Evolutionary conservation across 192 early-diverging fungal genomes (phyloP), one percentile per base, ranked within the genome.

Genomic region (Coemansia sp.): DNA sequence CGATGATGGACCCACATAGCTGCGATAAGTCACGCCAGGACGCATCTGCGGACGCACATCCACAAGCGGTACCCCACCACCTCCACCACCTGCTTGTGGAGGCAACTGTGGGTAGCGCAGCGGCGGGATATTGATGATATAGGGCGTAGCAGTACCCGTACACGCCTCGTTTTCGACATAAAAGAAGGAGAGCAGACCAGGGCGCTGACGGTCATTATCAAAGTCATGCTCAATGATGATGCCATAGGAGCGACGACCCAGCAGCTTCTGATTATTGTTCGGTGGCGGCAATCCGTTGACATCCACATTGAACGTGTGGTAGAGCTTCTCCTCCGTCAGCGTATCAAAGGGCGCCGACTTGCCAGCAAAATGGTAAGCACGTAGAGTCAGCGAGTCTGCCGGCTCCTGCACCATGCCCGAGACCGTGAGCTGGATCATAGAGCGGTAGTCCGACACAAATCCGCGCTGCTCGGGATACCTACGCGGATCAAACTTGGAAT

Each of bases 351-450:
- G 75, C 74, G 86, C 73, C 1, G 71, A 76, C 57, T 76, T 68
- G 15, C 90, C 82, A 4, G 84, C 84, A 51, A 83, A 82, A 64
- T 93, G 89, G 43, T 77, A 83, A 8, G 80, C 80, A 9, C 72
- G 63, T 40, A 93, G 78, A 1, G 88, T 83, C 40, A 79, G 67
- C 42, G 90, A 71, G 36, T 92, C 84, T 8, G 85, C 88, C 6
- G 93, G 91, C 38, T 87, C 85, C 81, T 92, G 91, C 68, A 90
- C 88, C 71, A 92, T 86, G 10, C 90, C 93, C 37, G 86, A 88
- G 9, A 92, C 91, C 1, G 92, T 85, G 27, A 94, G 76, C 81
- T 94, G 92, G 43, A 87, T 86, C 93, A 94, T 94, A 41, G 87
- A 84, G 22, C 88, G 83, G 64, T 83, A 91, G 62, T 94, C 93